Base-by-base conservation (phyloP, 768 basidiomycete species). In the Boletus tomentosulus region DNA sequence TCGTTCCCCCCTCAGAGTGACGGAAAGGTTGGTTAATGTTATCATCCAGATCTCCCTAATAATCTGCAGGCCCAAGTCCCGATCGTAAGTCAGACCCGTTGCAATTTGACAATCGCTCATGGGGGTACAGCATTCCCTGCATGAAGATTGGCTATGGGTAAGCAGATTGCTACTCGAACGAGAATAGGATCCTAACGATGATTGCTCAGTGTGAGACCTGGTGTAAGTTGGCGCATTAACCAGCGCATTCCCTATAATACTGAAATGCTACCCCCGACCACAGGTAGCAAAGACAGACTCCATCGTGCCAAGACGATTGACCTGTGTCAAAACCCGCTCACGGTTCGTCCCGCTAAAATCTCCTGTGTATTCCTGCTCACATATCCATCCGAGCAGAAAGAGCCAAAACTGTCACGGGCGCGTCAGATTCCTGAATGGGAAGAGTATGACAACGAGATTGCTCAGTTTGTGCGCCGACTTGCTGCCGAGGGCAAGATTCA, bases 361-460 rank as follows among this genome's bases (percentile, higher is more conserved):
- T 33, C 8, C n/a, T 6, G 10, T 31, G 25, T 45, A 35, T 31
- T n/a, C 1, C 7, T 33, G 39, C 19, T 58, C 25, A 59, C 27
- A 31, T 15, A 41, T 56, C 15, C 12, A 30, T 56, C 22, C 3
- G 30, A 51, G 66, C 74, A 97, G 90, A 97, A 98, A 85, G 97
- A 98, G 66, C 95, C 95, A 6, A 99, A 98, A 69, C 79, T 98
- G 6, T 81, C 86, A 4, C 84, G 97, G 24, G 97, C 97, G 4
- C 83, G 95, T 35, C 85, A 93, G 62, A 97, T 98, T 49, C 96
- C 97, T 0, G 97, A 98, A 66, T 99, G 97, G 97, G 93, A 96
- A 57, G 82, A 82, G 46, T 98, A 98, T 65, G 96, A 99, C 68
- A 65, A 74, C 6, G 94, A 99, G 71, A 94, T 98, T 48, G 87